phyloP scores from a whole-genome alignment of 129 eudicot genomes.

The Rutidosis leptorrhynchoides region DNA sequence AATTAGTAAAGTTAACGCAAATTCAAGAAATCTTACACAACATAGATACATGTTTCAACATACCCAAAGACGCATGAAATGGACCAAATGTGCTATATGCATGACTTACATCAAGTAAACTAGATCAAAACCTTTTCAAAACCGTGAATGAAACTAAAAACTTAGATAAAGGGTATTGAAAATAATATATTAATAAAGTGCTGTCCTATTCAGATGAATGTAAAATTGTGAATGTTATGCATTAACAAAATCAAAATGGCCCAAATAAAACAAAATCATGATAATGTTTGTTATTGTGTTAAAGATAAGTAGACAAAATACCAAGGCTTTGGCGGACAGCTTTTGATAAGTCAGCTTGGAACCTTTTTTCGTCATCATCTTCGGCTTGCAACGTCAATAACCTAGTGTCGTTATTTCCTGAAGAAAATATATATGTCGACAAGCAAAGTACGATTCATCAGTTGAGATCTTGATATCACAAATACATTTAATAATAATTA shows the following conservation, averaged over 20 bases:
- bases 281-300: too few species aligned
- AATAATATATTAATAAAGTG: not conserved
- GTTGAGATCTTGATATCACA: conserved; percentile 23
- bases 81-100: conserved; percentile 9
- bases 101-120: not conserved
- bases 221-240: not conserved
- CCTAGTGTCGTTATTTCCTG: conserved; percentile 45
- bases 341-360: conserved; percentile 87
- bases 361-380: conserved; percentile 85
- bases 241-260: not conserved
- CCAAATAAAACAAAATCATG: not conserved
- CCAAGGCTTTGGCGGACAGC: conserved; percentile 96
- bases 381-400: conserved; percentile 53
- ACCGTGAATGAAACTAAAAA: too few species aligned
- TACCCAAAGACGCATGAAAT: not conserved
- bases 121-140: too few species aligned
- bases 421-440: conserved; percentile 23
- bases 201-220: not conserved
- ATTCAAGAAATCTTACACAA: not conserved
- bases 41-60: conserved; percentile 3
- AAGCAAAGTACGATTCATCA: conserved; percentile 19
- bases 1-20: conserved; percentile 8
- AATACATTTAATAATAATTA: not conserved
- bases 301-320: conserved; percentile 33
- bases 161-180: not conserved